Base-by-base conservation (phyloP, 2,329 filamentous ascomycete species). In the Nigrospora osmanthi region DNA sequence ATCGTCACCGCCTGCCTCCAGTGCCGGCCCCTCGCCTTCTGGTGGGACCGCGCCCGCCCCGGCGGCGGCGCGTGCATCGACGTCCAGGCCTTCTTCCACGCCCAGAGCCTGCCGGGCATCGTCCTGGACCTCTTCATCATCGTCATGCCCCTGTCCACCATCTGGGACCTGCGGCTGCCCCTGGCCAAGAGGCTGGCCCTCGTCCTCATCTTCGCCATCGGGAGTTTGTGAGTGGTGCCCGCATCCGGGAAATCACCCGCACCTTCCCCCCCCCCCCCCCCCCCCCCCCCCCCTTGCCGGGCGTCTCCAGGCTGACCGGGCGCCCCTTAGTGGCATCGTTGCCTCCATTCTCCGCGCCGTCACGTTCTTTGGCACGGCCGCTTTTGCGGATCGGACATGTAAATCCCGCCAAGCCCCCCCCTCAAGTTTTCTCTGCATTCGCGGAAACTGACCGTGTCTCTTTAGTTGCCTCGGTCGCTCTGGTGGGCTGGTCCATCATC, bases 61-160 rank as follows among this genome's bases (percentile, higher is more conserved):
- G 50, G 38, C 11, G 50, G 38, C 11, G 52, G 47, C 3, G 35
- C 19, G 3, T 58, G 55, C 43, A 49, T 60, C 40, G 44, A 59
- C 23, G 45, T 53, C 13, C 53, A 56, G 33, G 30, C 34, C 3
- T 61, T 61, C 42, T 63, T 56, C 32, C 54, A 58, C 33, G 52
- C 47, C 17, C 52, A 55, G 45, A 49, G 49, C 28, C 47, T 58
- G 4, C 54, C 54, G 6, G 49, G 54, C 2, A 47, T 59, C 35
- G 32, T 60, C 3, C 49, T 58, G 12, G 58, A 60, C 35, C 34
- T 56, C 7, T 33, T 54, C 37, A 54, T 60, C 49, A 57, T 60
- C 45, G 48, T 43, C 0, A 42, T 60, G 41, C 58, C 58, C 5
- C 28, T 59, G 28, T 41, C 41, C 19, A 60, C 55, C 34, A 55